Conservation (phyloP, 345 rosid genomes). For the Acer campestre region DNA sequence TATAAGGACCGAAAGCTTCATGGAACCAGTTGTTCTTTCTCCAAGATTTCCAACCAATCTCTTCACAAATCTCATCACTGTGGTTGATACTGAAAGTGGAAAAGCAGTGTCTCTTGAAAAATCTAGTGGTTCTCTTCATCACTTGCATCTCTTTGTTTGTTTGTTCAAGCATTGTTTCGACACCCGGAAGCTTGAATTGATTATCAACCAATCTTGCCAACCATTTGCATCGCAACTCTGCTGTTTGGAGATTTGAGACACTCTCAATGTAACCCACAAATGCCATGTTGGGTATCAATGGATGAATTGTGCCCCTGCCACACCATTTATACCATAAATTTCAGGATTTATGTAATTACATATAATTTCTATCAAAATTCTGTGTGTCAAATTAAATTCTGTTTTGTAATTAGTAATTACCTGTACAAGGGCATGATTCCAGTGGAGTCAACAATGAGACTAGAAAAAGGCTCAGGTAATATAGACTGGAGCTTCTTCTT, state of each 20-base stretch:
- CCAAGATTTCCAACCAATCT: conserved; percentile 58
- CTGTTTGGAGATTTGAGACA: conserved; percentile 49
- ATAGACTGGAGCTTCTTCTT: conserved; percentile 47
- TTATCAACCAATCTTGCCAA: conserved; percentile 44
- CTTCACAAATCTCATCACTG: conserved; percentile 54
- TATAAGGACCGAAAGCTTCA: conserved; percentile 50
- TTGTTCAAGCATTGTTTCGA: conserved; percentile 43
- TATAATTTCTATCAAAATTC: no score
- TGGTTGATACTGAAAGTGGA: conserved; percentile 54
- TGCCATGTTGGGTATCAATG: conserved; percentile 64
- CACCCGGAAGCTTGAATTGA: conserved; percentile 41
- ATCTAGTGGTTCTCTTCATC: conserved; percentile 50
- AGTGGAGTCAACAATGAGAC: conserved; percentile 30
- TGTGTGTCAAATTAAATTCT: no score
- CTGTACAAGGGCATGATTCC: conserved; percentile 63
- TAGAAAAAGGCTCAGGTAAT: conserved; percentile 47
- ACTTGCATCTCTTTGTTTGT: conserved; percentile 41
- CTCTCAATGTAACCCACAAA: conserved; percentile 64
- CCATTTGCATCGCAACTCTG: conserved; percentile 60
- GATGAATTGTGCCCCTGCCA: conserved; percentile 57
- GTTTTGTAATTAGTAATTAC: conserved; percentile 28
- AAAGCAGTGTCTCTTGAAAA: conserved; percentile 50
- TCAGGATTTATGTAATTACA: no score
- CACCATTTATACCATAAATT: neutral
- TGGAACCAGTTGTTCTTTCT: conserved; percentile 46